Evolutionary conservation across 1,284 basidiomycete genomes (phyloP), one percentile per base, ranked within the genome.

Genomic region (Ceratobasidium sp.): DNA sequence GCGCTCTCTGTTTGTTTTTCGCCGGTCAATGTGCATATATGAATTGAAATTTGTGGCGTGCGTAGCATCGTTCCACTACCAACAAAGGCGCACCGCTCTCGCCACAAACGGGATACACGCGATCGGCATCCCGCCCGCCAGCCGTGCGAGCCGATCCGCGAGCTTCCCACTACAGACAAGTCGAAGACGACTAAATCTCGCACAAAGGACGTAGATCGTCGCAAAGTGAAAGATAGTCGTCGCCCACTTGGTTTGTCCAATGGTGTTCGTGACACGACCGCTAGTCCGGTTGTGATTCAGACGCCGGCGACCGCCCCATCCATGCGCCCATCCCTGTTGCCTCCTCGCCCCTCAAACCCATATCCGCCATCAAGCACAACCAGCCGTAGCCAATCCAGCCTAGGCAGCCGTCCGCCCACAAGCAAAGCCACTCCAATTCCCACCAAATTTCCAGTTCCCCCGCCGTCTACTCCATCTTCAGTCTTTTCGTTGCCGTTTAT

Each of bases 131-230:
- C 67, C n/a, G 56, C 67, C 44, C 67, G 67, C 29, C 67, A 72
- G 57, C 45, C 56, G 27, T 72, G 56, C 47, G 67, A 72, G 50
- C 54, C 56, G 11, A 57, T 72, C 67, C 56, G 56, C 47, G 67
- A 72, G 67, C 36, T 60, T 27, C 54, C 66, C 22, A 17, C 14
- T 41, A 17, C 54, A 29, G 22, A 17, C 22, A 69, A 69, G 51
- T 27, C 66, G 29, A 66, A 57, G 66, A 14, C 53, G 66, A 60
- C 56, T 45, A 72, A 72, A 45, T 14, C 67, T 27, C 67, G 56
- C 44, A 72, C 67, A 72, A 72, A 60, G 67, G 67, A 72, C 67
- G 67, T 60, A 44, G 67, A 72, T 50, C 67, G 67, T 72, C 67
- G 27, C 41, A 72, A 60, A 41, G 15, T 56, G 19, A 72, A 36